Evolutionary conservation across 345 rosid genomes (phyloP), one percentile per base, ranked within the genome.

Genomic region (Jatropha curcas): DNA sequence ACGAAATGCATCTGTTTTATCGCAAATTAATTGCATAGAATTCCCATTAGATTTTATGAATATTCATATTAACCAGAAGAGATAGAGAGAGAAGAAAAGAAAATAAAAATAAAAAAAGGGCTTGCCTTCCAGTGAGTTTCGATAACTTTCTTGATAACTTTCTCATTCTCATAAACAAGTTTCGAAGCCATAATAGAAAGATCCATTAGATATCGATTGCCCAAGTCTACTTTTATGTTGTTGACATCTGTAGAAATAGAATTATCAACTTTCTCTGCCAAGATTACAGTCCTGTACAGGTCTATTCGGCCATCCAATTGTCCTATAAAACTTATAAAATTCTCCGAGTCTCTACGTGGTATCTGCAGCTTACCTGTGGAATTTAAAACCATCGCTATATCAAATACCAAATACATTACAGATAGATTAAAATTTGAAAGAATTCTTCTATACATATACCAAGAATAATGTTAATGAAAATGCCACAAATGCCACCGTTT

Each of bases 151-250:
- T 73, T 75, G 72, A 94, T 85, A 63, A 92, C 91, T 66, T 85
- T 77, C 13, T 84, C 82, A 20, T 92, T 94, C 84, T 90, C 98
- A 46, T 94, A 92, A 53, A 88, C 87, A 45, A 94, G 78, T 68
- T 90, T 92, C 6, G 96, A 83, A 0, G 96, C 89, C 93, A 92
- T 88, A 46, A 94, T 79, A 71, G 94, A 92, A 39, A 91, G 81
- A 78, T 94, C 97, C 86, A 90, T 73, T 20, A 85, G 83, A 70
- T 74, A 82, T 51, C 82, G 84, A 72, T 77, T 84, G 39, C 84
- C 88, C 70, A 79, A 27, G 65, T 82, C 88, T 28, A 65, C 39
- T 24, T 65, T 31, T 37, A 45, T 63, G 14, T 53, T 63, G 12
- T 53, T 68, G n/a, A 65, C 68, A 46, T 75, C 75, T 66, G 77